phyloP scores from a whole-genome alignment of 208 protist genomes.

The Acanthamoeba royreba region DNA sequence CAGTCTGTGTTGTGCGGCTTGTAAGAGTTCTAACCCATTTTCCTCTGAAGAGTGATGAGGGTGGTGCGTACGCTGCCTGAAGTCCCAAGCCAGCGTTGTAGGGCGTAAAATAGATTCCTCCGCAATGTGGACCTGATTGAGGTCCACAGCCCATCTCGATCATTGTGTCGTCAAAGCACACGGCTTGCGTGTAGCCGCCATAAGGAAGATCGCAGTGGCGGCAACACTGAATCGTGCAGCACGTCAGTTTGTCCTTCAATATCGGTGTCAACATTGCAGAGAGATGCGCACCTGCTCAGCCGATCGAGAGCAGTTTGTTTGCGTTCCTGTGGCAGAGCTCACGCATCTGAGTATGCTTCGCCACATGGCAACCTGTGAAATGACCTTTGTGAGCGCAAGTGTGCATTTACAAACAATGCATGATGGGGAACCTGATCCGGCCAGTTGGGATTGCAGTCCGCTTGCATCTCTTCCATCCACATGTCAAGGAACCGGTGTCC shows the following conservation, averaged over 20 bases:
- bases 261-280: too few species aligned
- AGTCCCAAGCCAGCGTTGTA: neutral
- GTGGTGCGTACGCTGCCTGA: neutral
- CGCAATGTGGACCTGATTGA: neutral
- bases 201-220: neutral
- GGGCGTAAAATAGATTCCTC: neutral
- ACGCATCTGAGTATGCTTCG: neutral
- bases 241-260: neutral
- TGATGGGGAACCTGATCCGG: neutral
- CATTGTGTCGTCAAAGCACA: neutral
- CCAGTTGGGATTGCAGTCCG: neutral
- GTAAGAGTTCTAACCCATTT: too few species aligned
- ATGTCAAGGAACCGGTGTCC: neutral
- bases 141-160: neutral
- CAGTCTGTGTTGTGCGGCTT: too few species aligned
- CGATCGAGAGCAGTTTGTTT: neutral
- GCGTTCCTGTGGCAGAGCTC: neutral
- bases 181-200: neutral
- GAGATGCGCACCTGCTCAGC: neutral
- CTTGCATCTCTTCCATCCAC: neutral
- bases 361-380: neutral
- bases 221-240: neutral
- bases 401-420: too few species aligned
- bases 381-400: too few species aligned
- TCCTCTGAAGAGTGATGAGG: neutral